These are phyloP conservation scores for Zangia roseola DNA, from an alignment of 768 basidiomycete genomes.

Conservation along the genomic window DNA sequence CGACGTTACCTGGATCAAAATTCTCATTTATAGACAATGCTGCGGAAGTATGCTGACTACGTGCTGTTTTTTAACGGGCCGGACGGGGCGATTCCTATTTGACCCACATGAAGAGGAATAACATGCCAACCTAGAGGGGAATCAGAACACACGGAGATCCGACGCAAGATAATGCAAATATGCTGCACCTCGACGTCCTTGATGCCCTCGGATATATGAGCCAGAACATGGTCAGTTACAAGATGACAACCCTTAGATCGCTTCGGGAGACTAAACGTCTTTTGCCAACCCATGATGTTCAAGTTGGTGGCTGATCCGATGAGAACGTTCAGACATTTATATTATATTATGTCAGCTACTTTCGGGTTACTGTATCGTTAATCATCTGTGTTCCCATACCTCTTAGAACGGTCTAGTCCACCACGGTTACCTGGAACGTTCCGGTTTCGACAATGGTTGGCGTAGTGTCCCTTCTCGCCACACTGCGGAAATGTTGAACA, in stretches of 20 bases:
- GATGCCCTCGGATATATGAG: slow-evolving; percentile 68
- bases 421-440: slow-evolving; percentile 92
- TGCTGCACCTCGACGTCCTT: slow-evolving; percentile 58
- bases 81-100: not conserved
- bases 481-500: slow-evolving; percentile 48
- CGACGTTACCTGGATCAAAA: slow-evolving; percentile 62
- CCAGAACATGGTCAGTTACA: slow-evolving; percentile 72
- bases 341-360: slow-evolving; percentile 1
- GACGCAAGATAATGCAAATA: not conserved
- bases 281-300: slow-evolving; percentile 82
- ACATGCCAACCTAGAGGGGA: slow-evolving; percentile 69
- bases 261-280: slow-evolving; percentile 64
- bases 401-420: slow-evolving; percentile 58
- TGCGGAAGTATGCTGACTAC: slow-evolving; percentile 75
- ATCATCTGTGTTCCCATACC: slow-evolving; percentile 31
- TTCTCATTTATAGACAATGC: slow-evolving; percentile 89
- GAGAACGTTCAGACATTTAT: not conserved
- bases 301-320: not conserved
- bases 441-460: slow-evolving; percentile 88
- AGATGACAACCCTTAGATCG: slow-evolving; percentile 73
- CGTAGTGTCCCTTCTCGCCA: slow-evolving; percentile 92
- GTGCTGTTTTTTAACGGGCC: slow-evolving; percentile 25
- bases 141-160: not conserved
- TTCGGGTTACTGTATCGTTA: slow-evolving; percentile 2
- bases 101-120: slow-evolving; percentile 83